Conservation (phyloP, 2,329 filamentous ascomycete genomes). For the Colletotrichum falcatum region DNA sequence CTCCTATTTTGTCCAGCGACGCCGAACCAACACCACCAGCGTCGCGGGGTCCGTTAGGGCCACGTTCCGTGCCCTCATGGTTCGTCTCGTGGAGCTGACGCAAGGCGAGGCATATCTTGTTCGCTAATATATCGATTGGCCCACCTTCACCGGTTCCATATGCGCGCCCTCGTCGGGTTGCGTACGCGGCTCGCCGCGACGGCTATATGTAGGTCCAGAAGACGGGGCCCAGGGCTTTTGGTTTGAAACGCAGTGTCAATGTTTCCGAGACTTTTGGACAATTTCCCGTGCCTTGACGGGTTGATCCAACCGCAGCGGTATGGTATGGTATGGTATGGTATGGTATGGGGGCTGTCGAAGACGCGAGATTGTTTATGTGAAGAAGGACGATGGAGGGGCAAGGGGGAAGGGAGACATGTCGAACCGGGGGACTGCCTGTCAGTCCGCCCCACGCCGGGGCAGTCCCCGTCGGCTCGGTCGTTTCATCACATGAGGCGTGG, state of each 20-base stretch:
- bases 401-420: not conserved
- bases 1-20: constrained; percentile 5
- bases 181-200: not conserved
- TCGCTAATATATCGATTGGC: not conserved
- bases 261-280: not conserved
- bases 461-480: not conserved
- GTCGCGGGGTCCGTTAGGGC: too few relatives aligned
- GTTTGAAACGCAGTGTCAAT: not conserved
- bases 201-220: not conserved
- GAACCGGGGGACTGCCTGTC: not conserved
- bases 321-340: too few relatives aligned
- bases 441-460: not conserved
- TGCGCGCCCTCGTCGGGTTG: not conserved
- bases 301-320: not conserved
- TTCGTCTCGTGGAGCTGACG: not conserved
- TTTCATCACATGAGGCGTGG: constrained; percentile 19
- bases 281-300: not conserved
- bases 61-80: not conserved
- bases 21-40: not conserved
- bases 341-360: not conserved
- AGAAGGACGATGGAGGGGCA: not conserved
- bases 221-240: not conserved
- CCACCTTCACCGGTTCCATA: not conserved
- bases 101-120: not conserved
- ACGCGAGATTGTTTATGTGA: not conserved